A percentile compares a stretch with the other conserved stretches of the same genome.
Conservation (phyloP, 495 filamentous ascomycete species). For the Hapsidospora chrysogenum region DNA sequence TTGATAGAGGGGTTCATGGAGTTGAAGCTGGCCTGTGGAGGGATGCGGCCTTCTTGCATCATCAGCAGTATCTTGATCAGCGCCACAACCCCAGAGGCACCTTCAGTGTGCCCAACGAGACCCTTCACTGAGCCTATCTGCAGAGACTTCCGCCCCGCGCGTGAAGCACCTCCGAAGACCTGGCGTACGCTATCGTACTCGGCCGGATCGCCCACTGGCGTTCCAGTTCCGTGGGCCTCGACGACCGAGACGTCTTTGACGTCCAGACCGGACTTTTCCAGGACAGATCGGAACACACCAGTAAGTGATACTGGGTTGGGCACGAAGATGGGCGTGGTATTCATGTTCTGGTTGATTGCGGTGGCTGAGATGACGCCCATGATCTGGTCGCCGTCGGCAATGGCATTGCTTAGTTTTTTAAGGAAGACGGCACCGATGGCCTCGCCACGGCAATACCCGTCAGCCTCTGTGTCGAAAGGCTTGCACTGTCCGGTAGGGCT, state of each 20-base stretch:
- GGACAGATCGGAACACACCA: slow-evolving; percentile 9
- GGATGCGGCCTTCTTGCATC: slow-evolving; percentile 22
- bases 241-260: slow-evolving; percentile 9
- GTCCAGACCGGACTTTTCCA: slow-evolving; percentile 4
- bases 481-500: slow-evolving; percentile 10
- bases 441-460: slow-evolving; percentile 46
- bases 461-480: slow-evolving; percentile 25
- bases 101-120: slow-evolving; percentile 29
- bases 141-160: slow-evolving; percentile 11
- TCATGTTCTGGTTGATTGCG: slow-evolving; percentile 28
- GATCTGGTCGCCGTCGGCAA: slow-evolving; percentile 29
- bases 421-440: slow-evolving; percentile 31
- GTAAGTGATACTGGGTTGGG: slow-evolving; percentile 15
- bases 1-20: slow-evolving; percentile 17
- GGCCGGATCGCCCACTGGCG: slow-evolving; percentile 20
- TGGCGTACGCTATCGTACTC: slow-evolving; percentile 11
- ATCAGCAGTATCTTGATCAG: slow-evolving; percentile 29
- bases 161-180: slow-evolving; percentile 13
- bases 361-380: slow-evolving; percentile 34
- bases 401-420: slow-evolving; percentile 31
- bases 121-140: slow-evolving; percentile 27
- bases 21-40: slow-evolving; percentile 22
- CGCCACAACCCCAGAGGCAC: slow-evolving; percentile 19
- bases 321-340: slow-evolving; percentile 17
- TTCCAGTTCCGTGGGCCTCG: slow-evolving; percentile 29